Percentiles rank a stretch among this genome's conserved stretches.
These are phyloP conservation scores for Coniochaeta hoffmannii DNA, from an alignment of 2,329 filamentous ascomycete genomes.

Conservation along the genomic window DNA sequence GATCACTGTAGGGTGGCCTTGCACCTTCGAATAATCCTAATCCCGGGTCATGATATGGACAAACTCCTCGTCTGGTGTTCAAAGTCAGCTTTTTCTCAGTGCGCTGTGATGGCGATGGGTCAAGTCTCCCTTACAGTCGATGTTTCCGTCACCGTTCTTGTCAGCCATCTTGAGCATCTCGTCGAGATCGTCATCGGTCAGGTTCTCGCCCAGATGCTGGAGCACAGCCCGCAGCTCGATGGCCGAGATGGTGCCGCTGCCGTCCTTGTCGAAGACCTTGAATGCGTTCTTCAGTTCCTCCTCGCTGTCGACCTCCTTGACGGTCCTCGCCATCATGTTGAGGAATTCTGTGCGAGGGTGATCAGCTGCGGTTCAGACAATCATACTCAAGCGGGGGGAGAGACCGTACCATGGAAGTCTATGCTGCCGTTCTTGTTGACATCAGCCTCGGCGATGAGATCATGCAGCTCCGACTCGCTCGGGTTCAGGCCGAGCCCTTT, in stretches of 20 bases:
- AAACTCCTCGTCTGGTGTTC: neutral
- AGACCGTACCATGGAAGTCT: conserved; percentile 49
- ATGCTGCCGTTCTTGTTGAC: conserved; percentile 58
- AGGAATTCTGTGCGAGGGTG: conserved; percentile 47
- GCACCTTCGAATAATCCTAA: neutral
- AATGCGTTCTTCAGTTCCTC: conserved; percentile 59
- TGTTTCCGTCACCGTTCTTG: conserved; percentile 55
- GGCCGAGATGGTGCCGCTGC: conserved; percentile 57
- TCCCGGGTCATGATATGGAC: conserved; percentile 3
- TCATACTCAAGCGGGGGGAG: neutral
- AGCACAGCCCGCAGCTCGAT: conserved; percentile 57
- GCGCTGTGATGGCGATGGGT: neutral
- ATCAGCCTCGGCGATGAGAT: conserved; percentile 62
- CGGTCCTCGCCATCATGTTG: conserved; percentile 57
- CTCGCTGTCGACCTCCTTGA: conserved; percentile 54
- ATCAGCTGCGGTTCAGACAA: neutral
- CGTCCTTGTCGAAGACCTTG: conserved; percentile 59
- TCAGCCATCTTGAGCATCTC: conserved; percentile 61
- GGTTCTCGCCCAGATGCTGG: conserved; percentile 56
- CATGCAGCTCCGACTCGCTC: conserved; percentile 53
- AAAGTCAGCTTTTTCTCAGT: neutral
- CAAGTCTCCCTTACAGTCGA: conserved; percentile 44
- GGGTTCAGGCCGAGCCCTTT: conserved; percentile 56
- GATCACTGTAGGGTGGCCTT: too few relatives aligned
- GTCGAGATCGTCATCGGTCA: conserved; percentile 57